A percentile compares a stretch with the other conserved stretches of the same genome.
These are phyloP conservation scores for Russula earlei DNA, from an alignment of 768 basidiomycete genomes.

Conservation along the genomic window DNA sequence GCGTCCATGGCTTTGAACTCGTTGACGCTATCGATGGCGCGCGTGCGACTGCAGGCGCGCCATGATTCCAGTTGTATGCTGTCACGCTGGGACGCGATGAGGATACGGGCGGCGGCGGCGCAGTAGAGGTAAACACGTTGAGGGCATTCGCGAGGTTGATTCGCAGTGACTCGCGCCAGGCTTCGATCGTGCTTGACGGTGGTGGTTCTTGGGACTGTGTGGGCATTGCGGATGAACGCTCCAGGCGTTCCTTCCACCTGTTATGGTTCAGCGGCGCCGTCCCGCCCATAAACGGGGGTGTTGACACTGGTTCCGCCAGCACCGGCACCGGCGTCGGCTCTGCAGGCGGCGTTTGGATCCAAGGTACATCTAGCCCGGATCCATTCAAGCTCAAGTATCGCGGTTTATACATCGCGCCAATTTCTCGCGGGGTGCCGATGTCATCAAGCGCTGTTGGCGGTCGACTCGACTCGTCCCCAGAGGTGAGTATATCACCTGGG, in stretches of 20 bases:
- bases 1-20: constrained; percentile 29
- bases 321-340: neutral
- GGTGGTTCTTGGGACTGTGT: neutral
- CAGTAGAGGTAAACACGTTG: neutral
- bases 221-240: neutral
- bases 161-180: constrained; percentile 17
- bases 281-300: too few relatives aligned
- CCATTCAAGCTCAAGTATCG: constrained; percentile 29
- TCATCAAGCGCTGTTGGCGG: constrained; percentile 22
- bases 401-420: constrained; percentile 21
- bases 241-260: constrained; percentile 15
- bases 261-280: neutral
- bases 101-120: neutral
- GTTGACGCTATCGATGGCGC: neutral
- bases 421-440: constrained; percentile 19
- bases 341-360: constrained; percentile 18
- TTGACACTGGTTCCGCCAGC: neutral
- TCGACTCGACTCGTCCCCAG: constrained; percentile 25
- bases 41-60: neutral
- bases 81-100: neutral
- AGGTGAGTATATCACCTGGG: constrained; percentile 35
- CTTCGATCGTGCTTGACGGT: neutral
- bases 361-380: constrained; percentile 28
- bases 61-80: neutral
- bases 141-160: constrained; percentile 16